Conservation (phyloP, 768 basidiomycete genomes). For the Termitomyces sp. region DNA sequence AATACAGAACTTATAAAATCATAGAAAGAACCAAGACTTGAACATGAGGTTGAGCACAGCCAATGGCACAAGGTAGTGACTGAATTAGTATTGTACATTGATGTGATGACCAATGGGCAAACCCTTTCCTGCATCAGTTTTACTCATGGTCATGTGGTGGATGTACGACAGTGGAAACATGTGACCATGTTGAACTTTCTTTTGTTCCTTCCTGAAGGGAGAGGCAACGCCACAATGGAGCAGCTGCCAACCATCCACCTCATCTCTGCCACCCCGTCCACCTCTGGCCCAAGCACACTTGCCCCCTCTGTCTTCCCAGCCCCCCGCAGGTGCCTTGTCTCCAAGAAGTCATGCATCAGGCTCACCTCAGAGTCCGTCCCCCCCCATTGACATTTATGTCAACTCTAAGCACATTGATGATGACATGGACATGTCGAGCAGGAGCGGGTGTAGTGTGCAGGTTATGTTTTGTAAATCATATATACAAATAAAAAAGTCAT, state of each 20-base stretch:
- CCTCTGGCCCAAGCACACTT: conserved; percentile 26
- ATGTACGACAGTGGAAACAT: not conserved
- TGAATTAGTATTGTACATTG: too few species aligned
- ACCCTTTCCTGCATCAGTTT: too few species aligned
- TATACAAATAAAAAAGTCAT: too few species aligned
- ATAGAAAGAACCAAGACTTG: too few species aligned
- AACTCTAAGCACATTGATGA: conserved; percentile 44
- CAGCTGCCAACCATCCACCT: conserved; percentile 61
- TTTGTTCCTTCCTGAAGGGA: not conserved
- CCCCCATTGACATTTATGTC: conserved; percentile 58
- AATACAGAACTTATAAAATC: too few species aligned
- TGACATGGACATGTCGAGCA: conserved; percentile 41
- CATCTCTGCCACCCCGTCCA: conserved; percentile 61
- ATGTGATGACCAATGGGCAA: too few species aligned
- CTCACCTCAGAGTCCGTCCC: conserved; percentile 25
- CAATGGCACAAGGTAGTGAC: too few species aligned
- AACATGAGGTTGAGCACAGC: too few species aligned
- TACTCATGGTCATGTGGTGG: not conserved
- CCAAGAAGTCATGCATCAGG: conserved; percentile 65
- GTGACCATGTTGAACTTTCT: not conserved
- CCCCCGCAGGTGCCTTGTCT: conserved; percentile 48
- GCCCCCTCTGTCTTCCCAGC: conserved; percentile 20
- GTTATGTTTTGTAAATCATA: too few species aligned
- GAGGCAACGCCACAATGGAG: not conserved
- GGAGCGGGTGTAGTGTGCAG: conserved; percentile 35